These are phyloP conservation scores for Balansia obtecta DNA, from an alignment of 2,329 filamentous ascomycete genomes.

Conservation along the genomic window DNA sequence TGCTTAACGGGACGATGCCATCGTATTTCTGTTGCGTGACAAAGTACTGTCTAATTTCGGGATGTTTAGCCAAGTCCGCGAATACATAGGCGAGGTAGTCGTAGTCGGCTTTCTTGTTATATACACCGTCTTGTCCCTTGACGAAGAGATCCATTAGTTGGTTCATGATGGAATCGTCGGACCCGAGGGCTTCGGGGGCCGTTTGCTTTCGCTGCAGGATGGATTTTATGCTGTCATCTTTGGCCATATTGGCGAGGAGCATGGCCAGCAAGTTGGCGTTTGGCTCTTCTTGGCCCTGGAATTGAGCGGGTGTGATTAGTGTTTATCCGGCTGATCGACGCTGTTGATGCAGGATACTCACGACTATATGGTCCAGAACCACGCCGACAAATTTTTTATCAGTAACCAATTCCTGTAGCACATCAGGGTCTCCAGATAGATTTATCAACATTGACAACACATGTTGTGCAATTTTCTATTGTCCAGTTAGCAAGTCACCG, in stretches of 20 bases:
- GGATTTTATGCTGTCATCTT: constrained; percentile 60
- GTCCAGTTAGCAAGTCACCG: neutral
- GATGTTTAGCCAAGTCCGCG: constrained; percentile 78
- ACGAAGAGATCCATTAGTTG: constrained; percentile 95
- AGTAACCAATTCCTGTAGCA: constrained; percentile 58
- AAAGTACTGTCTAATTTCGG: constrained; percentile 64
- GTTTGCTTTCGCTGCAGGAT: constrained; percentile 57
- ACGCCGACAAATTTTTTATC: constrained; percentile 74
- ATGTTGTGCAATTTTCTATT: constrained; percentile 79
- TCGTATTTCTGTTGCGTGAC: constrained; percentile 65
- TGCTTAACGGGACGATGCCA: constrained; percentile 74
- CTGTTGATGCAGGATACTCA: constrained; percentile 26
- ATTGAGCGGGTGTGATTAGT: neutral
- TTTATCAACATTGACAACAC: constrained; percentile 85
- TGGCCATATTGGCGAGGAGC: constrained; percentile 85
- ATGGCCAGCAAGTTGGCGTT: constrained; percentile 81
- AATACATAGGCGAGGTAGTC: constrained; percentile 94
- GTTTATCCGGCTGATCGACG: neutral
- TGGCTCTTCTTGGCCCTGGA: constrained; percentile 56
- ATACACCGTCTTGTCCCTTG: constrained; percentile 68
- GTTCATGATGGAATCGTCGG: constrained; percentile 65
- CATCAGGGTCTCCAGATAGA: constrained; percentile 61
- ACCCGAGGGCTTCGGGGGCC: constrained; percentile 56
- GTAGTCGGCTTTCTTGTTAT: constrained; percentile 77
- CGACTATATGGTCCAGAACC: constrained; percentile 62